A percentile compares a stretch with the other conserved stretches of the same genome.
These are phyloP conservation scores for Zygoascus sp. DNA, from an alignment of 1,139 yeast species.

Conservation along the genomic window DNA sequence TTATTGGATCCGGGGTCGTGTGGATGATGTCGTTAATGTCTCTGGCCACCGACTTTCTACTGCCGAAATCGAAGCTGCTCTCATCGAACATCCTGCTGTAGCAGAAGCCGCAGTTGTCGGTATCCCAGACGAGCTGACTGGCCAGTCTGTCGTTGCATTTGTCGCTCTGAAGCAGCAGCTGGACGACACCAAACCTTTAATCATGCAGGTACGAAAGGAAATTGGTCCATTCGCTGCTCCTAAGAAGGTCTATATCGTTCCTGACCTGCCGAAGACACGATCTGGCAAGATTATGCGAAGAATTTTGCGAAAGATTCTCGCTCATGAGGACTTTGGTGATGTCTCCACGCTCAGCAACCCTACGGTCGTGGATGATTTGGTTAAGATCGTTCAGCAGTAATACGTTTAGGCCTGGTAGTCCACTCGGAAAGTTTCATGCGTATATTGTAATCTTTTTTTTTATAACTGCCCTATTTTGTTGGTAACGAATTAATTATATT, in stretches of 20 bases:
- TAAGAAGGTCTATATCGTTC: slow-evolving; percentile 77
- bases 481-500: background rate
- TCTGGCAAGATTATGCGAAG: slow-evolving; percentile 99
- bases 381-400: slow-evolving; percentile 34
- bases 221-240: slow-evolving; percentile 99
- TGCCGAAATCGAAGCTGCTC: slow-evolving; percentile 92
- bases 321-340: slow-evolving; percentile 90
- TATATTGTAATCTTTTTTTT: background rate
- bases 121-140: slow-evolving; percentile 88
- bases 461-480: background rate
- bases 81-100: slow-evolving; percentile 71
- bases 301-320: slow-evolving; percentile 83
- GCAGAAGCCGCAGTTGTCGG: slow-evolving; percentile 96
- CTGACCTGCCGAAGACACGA: slow-evolving; percentile 93
- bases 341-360: slow-evolving; percentile 87
- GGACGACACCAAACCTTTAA: slow-evolving; percentile 68
- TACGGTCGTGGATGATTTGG: slow-evolving; percentile 72
- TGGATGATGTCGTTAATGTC: slow-evolving; percentile 95
- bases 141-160: slow-evolving; percentile 93
- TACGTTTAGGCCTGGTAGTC: too few relatives aligned
- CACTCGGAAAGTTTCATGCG: too few relatives aligned
- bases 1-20: slow-evolving; percentile 98
- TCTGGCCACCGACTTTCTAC: slow-evolving; percentile 96
- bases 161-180: slow-evolving; percentile 69
- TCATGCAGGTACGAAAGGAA: slow-evolving; percentile 82